phyloP scores from a whole-genome alignment of 768 basidiomycete species.

The Favolaschia claudopus region DNA sequence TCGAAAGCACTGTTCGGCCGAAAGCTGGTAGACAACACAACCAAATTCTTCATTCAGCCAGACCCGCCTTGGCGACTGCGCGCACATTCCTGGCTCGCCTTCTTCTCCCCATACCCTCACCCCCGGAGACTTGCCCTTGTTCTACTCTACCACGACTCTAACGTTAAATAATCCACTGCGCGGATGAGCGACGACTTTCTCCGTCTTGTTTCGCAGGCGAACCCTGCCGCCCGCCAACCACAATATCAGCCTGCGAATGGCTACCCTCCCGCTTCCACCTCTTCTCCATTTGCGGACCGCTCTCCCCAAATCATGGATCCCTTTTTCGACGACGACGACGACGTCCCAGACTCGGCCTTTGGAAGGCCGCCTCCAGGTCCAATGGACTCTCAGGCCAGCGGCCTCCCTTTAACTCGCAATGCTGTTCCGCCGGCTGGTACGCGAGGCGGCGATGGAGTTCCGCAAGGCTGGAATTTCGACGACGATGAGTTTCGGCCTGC shows the following conservation, averaged over 20 bases:
- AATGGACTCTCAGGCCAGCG: slow-evolving; percentile 62
- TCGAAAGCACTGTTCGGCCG: not conserved
- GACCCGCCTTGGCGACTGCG: too few species aligned
- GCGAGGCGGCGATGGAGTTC: slow-evolving; percentile 55
- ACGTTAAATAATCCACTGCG: not conserved
- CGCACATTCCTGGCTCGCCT: too few species aligned
- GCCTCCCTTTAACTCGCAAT: slow-evolving; percentile 62
- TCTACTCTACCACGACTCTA: not conserved
- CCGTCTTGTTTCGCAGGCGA: slow-evolving; percentile 74
- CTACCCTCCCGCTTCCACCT: slow-evolving; percentile 64
- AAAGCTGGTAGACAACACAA: too few species aligned
- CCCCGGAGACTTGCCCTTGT: too few species aligned
- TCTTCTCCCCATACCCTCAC: too few species aligned
- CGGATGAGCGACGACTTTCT: slow-evolving; percentile 81
- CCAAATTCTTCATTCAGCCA: too few species aligned
- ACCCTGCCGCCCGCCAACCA: slow-evolving; percentile 62
- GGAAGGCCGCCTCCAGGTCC: slow-evolving; percentile 49
- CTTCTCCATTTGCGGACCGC: slow-evolving; percentile 48
- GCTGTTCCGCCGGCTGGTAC: slow-evolving; percentile 70
- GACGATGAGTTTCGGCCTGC: slow-evolving; percentile 61
- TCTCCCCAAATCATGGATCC: slow-evolving; percentile 73
- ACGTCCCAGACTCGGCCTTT: slow-evolving; percentile 74
- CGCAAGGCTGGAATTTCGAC: slow-evolving; percentile 80
- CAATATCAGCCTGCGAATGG: slow-evolving; percentile 60
- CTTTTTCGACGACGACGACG: slow-evolving; percentile 90